Evolutionary conservation across 2,329 filamentous ascomycete species (phyloP).

Genomic region (Apiospora arundinis): DNA sequence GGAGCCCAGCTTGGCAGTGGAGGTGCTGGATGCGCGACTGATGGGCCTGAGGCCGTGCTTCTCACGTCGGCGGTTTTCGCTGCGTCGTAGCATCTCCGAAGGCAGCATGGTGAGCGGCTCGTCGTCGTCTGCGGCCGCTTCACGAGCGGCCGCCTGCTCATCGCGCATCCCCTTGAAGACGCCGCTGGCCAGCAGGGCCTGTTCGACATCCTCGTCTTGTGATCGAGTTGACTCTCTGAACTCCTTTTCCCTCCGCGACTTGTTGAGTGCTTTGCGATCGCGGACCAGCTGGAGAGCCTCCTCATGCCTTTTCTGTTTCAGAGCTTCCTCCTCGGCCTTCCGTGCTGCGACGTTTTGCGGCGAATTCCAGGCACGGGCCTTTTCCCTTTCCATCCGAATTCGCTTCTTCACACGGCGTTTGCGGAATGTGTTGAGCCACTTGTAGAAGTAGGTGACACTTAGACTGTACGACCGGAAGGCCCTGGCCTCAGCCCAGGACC

Average conservation of each 20-base stretch:
- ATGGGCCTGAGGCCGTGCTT: constrained; percentile 34
- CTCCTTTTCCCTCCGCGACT: constrained; percentile 28
- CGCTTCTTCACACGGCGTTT: constrained; percentile 56
- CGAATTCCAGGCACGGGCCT: constrained; percentile 52
- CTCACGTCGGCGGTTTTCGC: constrained; percentile 38
- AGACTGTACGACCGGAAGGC: constrained; percentile 57
- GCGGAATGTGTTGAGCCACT: constrained; percentile 58
- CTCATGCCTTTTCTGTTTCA: constrained; percentile 30
- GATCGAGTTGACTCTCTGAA: constrained; percentile 32
- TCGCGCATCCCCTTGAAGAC: constrained; percentile 37
- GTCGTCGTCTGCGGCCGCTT: constrained; percentile 31
- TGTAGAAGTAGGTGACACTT: constrained; percentile 61
- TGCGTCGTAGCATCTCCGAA: constrained; percentile 33
- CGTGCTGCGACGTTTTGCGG: constrained; percentile 37
- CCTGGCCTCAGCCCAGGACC: constrained; percentile 52
- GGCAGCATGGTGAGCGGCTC: constrained; percentile 27
- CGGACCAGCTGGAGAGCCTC: constrained; percentile 35
- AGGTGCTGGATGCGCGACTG: constrained; percentile 4
- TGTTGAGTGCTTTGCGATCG: constrained; percentile 29
- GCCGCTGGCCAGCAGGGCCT: constrained; percentile 38
- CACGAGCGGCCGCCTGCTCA: constrained; percentile 34
- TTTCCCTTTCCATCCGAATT: constrained; percentile 57
- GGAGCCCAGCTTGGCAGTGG: constrained; percentile 34
- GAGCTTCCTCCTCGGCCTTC: constrained; percentile 30
- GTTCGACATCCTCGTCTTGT: constrained; percentile 34